Base-by-base conservation (phyloP, 2,329 filamentous ascomycete species). In the Phaeophleospora eucalypticola region DNA sequence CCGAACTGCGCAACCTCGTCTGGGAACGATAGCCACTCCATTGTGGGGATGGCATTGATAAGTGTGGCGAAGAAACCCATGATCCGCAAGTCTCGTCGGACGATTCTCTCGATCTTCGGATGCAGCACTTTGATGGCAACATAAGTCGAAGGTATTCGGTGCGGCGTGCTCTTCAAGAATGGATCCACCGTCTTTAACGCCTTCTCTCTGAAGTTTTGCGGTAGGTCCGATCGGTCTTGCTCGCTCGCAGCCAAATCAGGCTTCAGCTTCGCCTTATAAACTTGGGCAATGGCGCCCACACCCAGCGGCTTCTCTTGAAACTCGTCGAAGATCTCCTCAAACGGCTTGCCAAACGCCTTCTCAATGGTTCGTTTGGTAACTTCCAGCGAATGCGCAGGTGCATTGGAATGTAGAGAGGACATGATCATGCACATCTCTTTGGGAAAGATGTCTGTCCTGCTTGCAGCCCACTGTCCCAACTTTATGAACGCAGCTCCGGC, bases 391-490 rank as follows among this genome's bases (percentile, higher is more conserved):
- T 98, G 93, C 2, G 93, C 90, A 0, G 91, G 90, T 0, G 93
- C 91, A 65, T 97, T 83, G 1, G 93, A 96, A 70, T 98, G 93
- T 37, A 98, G 78, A 52, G 89, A 87, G 1, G 90, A 95, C 91
- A 98, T 93, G 65, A 90, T 83, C 36, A 80, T 80, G 70, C 93
- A 98, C 80, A 98, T 82, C 67, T 96, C 84, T 17, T 79, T 86
- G 1, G 93, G 93, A 65, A 98, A 98, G 63, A 98, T 95, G 68
- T 98, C 93, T 35, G 90, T 87, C 65, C 93, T 80, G 4, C 93
- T 97, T 2, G 93, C 93, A 15, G 93, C 93, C 93, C 93, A 98
- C 82, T 98, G 93, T 14, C 93, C 93, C 45, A 98, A 81, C 83
- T 98, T 98, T 71, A 98, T 98, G 64, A 98, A 98, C 0, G 93